Evolutionary conservation across 106 monocot genomes (phyloP).

Genomic region (Dioscorea alata): DNA sequence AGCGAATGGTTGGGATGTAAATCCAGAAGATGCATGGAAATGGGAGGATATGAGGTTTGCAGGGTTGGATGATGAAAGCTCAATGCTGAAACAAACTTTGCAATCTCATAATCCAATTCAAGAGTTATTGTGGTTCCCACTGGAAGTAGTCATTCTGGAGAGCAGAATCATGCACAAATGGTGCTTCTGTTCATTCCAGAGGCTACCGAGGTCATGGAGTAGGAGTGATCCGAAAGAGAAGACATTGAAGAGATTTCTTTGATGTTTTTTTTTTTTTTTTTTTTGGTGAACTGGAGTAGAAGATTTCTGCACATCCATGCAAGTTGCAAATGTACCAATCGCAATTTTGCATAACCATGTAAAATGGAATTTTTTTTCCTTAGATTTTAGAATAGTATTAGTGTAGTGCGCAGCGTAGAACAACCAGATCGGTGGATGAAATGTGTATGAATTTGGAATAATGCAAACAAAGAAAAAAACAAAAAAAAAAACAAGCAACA

Average conservation of each 20-base stretch:
- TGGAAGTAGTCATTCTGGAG: slow-evolving; percentile 10
- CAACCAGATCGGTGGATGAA: too few species aligned
- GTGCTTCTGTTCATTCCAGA: slow-evolving; percentile 3
- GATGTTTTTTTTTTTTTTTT: background rate
- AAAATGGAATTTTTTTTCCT: too few species aligned
- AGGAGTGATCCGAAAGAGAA: slow-evolving; percentile 28
- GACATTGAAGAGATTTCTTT: slow-evolving; percentile 36
- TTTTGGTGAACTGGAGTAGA: too few species aligned
- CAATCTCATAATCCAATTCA: slow-evolving; percentile 27
- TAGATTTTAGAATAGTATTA: too few species aligned
- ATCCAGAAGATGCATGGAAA: slow-evolving; percentile 21
- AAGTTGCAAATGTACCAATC: too few species aligned
- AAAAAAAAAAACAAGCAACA: too few species aligned
- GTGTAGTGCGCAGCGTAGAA: too few species aligned
- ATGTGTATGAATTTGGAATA: too few species aligned
- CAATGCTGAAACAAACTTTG: slow-evolving; percentile 19
- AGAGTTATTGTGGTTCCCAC: slow-evolving; percentile 28
- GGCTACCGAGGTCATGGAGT: slow-evolving; percentile 8
- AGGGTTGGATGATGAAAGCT: slow-evolving; percentile 32
- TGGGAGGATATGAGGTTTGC: slow-evolving; percentile 30
- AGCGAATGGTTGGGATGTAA: slow-evolving; percentile 46
- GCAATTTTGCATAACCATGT: too few species aligned
- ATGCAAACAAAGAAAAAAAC: too few species aligned
- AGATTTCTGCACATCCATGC: too few species aligned
- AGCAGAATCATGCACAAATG: slow-evolving; percentile 13